These are phyloP conservation scores for Cryptosporidium canis DNA, from an alignment of 169 alveolate species.

Conservation along the genomic window DNA sequence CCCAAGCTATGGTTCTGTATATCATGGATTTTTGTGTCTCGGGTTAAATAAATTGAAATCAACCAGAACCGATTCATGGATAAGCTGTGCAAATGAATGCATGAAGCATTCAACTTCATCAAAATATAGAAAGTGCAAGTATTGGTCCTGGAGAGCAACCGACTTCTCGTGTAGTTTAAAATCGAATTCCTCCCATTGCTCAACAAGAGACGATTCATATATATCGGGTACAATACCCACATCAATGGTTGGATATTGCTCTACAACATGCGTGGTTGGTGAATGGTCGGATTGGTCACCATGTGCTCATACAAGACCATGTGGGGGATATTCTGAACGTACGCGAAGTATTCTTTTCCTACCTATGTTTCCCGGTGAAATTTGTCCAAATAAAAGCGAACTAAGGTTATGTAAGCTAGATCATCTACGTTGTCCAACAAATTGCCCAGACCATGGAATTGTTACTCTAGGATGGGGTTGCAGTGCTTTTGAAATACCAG, in stretches of 20 bases:
- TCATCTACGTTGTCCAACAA: slow-evolving; percentile 35
- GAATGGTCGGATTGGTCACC: slow-evolving; percentile 66
- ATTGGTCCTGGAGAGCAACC: slow-evolving; percentile 71
- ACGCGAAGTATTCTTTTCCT: slow-evolving; percentile 31
- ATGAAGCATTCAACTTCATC: neutral
- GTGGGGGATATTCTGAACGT: slow-evolving; percentile 72
- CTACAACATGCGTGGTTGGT: slow-evolving; percentile 67
- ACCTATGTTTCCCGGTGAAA: slow-evolving; percentile 67
- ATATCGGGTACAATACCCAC: slow-evolving; percentile 66
- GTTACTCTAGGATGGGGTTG: slow-evolving; percentile 71
- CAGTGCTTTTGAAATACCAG: slow-evolving; percentile 46
- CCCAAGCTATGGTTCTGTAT: slow-evolving; percentile 60
- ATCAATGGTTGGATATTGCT: slow-evolving; percentile 63
- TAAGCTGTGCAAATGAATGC: slow-evolving; percentile 68
- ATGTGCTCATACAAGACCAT: slow-evolving; percentile 38
- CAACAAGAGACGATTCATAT: slow-evolving; percentile 59
- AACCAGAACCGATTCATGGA: slow-evolving; percentile 53
- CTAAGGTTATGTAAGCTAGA: slow-evolving; percentile 53
- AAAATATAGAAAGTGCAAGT: slow-evolving; percentile 36
- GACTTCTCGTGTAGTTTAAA: slow-evolving; percentile 37
- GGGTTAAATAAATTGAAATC: slow-evolving; percentile 49
- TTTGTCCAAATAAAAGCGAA: slow-evolving; percentile 56
- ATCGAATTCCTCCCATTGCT: slow-evolving; percentile 6
- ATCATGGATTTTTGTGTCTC: slow-evolving; percentile 50
- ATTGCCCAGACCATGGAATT: slow-evolving; percentile 61